Conservation (phyloP, 2,329 filamentous ascomycete species). For the Nectriaceae sp. region DNA sequence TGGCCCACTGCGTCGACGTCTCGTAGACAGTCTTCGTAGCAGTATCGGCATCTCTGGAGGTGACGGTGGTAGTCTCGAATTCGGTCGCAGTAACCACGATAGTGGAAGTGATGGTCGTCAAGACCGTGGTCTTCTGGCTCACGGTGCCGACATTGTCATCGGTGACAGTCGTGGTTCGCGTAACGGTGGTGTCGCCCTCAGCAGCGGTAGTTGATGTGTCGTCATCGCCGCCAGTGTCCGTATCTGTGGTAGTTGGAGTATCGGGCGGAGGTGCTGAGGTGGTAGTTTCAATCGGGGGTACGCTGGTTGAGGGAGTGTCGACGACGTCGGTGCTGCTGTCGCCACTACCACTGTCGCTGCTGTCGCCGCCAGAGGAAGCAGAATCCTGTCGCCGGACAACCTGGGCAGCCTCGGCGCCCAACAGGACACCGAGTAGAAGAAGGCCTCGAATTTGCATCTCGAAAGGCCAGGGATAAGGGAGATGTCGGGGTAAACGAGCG, state of each 20-base stretch:
- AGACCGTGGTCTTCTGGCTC: slow-evolving; percentile 32
- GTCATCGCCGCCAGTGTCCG: not conserved
- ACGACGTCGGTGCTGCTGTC: slow-evolving; percentile 11
- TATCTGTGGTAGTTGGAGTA: not conserved
- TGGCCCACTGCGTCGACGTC: slow-evolving; percentile 36
- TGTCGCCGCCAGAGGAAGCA: slow-evolving; percentile 6
- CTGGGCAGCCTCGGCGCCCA: slow-evolving; percentile 25
- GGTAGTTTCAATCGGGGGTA: slow-evolving; percentile 1
- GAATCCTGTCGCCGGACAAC: slow-evolving; percentile 9
- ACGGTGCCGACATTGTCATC: slow-evolving; percentile 27
- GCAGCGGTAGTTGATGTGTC: slow-evolving; percentile 4
- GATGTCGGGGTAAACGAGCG: slow-evolving; percentile 2
- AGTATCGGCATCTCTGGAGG: slow-evolving; percentile 35
- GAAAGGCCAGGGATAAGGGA: slow-evolving; percentile 5
- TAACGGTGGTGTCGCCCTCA: slow-evolving; percentile 30
- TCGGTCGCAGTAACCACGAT: slow-evolving; percentile 36
- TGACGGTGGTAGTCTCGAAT: slow-evolving; percentile 40
- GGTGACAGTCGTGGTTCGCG: slow-evolving; percentile 34
- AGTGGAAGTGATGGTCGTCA: slow-evolving; percentile 33
- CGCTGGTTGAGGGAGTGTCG: slow-evolving; percentile 2
- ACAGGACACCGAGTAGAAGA: slow-evolving; percentile 24
- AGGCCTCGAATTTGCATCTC: slow-evolving; percentile 28
- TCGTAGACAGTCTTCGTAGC: slow-evolving; percentile 38
- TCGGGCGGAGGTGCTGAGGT: not conserved
- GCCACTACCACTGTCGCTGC: slow-evolving; percentile 5